Conservation (phyloP, 2,329 filamentous ascomycete species). For the Drechslerella stenobrocha region DNA sequence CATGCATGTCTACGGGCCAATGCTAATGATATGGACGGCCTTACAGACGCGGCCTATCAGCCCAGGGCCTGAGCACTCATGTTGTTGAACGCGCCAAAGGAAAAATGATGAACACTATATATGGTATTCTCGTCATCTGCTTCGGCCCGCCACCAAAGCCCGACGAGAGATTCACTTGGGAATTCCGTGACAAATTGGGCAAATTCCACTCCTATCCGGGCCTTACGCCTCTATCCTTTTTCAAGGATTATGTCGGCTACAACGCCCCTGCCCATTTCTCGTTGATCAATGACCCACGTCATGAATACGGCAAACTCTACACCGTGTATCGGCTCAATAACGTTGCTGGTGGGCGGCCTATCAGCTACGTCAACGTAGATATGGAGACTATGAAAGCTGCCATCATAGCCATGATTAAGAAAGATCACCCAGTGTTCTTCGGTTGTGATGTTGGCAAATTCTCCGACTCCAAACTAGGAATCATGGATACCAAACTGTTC, state of each 20-base stretch:
- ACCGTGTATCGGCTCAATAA: conserved; percentile 81
- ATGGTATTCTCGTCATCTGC: conserved; percentile 77
- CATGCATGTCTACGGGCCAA: conserved; percentile 56
- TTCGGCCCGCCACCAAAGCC: conserved; percentile 76
- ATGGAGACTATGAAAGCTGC: conserved; percentile 72
- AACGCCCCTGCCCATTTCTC: conserved; percentile 61
- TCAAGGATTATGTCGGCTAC: conserved; percentile 60
- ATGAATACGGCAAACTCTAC: conserved; percentile 71
- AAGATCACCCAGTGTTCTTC: conserved; percentile 82
- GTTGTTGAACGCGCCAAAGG: conserved; percentile 62
- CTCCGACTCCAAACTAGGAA: conserved; percentile 67
- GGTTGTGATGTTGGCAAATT: conserved; percentile 86
- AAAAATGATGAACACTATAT: conserved; percentile 78
- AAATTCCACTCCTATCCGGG: conserved; percentile 64
- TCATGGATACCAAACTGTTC: conserved; percentile 77
- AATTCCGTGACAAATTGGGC: conserved; percentile 71
- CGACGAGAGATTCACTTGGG: conserved; percentile 73
- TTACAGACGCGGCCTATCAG: conserved; percentile 54
- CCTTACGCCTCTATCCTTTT: conserved; percentile 71
- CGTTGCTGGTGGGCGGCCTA: conserved; percentile 72
- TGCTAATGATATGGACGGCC: conserved; percentile 55
- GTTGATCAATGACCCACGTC: conserved; percentile 81
- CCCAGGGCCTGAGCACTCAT: conserved; percentile 57
- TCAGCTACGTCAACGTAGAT: conserved; percentile 82
- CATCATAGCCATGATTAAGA: conserved; percentile 75